These are phyloP conservation scores for Saccharomyces eubayanus DNA, from an alignment of 805 yeast genomes.

Conservation along the genomic window DNA sequence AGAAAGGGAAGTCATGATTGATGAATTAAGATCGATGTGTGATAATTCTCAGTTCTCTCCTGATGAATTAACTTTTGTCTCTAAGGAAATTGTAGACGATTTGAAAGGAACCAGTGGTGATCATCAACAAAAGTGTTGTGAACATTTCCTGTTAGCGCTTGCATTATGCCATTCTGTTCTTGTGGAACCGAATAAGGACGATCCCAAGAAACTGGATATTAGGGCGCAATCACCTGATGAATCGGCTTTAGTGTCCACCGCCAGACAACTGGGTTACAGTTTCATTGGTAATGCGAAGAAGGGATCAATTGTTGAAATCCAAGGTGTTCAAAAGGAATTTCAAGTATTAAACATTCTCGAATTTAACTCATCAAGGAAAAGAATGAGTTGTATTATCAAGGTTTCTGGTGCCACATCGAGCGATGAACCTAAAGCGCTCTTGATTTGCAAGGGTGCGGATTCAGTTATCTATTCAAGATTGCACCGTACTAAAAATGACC, in stretches of 20 bases:
- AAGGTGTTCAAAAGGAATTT: slow-evolving; percentile 63
- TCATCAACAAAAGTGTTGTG: slow-evolving; percentile 48
- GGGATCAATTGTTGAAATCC: slow-evolving; percentile 58
- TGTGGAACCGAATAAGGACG: slow-evolving; percentile 55
- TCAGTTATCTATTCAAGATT: slow-evolving; percentile 67
- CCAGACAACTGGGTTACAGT: slow-evolving; percentile 67
- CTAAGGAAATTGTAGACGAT: slow-evolving; percentile 56
- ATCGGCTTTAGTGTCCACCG: slow-evolving; percentile 78
- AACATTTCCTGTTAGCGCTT: slow-evolving; percentile 68
- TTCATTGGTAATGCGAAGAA: slow-evolving; percentile 58
- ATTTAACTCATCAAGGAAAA: slow-evolving; percentile 76
- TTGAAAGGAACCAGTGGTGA: slow-evolving; percentile 39
- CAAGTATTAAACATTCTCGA: slow-evolving; percentile 65
- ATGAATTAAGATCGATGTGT: slow-evolving; percentile 33
- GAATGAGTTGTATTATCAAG: slow-evolving; percentile 78
- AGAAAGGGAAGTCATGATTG: slow-evolving; percentile 54
- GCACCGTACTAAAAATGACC: slow-evolving; percentile 33
- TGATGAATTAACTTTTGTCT: slow-evolving; percentile 62
- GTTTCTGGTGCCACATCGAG: slow-evolving; percentile 42
- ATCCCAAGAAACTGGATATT: slow-evolving; percentile 47
- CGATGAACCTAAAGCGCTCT: slow-evolving; percentile 49
- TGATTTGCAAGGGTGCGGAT: slow-evolving; percentile 83
- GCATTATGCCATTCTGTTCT: slow-evolving; percentile 76
- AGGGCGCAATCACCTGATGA: slow-evolving; percentile 86
- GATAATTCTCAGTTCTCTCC: slow-evolving; percentile 39